Evolutionary conservation across 257 asterid genomes (phyloP), one percentile per base, ranked within the genome.

Genomic region (Salvia splendens): DNA sequence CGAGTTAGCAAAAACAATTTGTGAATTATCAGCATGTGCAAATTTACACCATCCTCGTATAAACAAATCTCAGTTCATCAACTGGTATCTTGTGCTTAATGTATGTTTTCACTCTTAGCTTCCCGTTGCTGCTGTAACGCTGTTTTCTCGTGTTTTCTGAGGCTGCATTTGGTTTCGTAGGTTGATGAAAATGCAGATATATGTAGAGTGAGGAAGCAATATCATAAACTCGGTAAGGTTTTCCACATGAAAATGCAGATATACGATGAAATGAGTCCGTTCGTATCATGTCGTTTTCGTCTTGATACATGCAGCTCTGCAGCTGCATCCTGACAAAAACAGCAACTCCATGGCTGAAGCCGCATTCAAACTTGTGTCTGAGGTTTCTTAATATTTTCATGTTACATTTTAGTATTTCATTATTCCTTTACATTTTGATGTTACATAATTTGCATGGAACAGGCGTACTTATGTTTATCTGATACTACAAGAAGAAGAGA

Each of bases 261-360:
- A 20, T 24, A 52, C 67, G 16, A 28, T 11, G 20, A 12, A 12
- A 32, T 11, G 5, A 14, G 2, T 50, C 9, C 14, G 50, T 2
- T 45, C n/a, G 9, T 8, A 3, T 59, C 7, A 15, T 49, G 41
- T 12, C 14, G 45, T 41, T 1, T 6, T 54, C 15, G n/a, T 63
- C 14, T 20, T 59, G n/a, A 40, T 36, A 3, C 43, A 35, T 67
- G 80, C 79, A 90, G 96, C 92, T 64, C 73, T 90, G 80, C 86
- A 58, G 82, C 79, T 90, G 75, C 97, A 90, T 80, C 97, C 97
- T 75, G 96, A 87, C 76, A 90, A 90, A 77, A 90, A 85, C 79
- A 81, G 85, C 63, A 89, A 87, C 59, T 85, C 90, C 12, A 87
- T 82, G 77, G 90, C 96, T 42, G 95, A 86, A 70, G 73, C 84